Base-by-base conservation (phyloP, 78 protist genomes). In the Dictyostelium purpureum region DNA sequence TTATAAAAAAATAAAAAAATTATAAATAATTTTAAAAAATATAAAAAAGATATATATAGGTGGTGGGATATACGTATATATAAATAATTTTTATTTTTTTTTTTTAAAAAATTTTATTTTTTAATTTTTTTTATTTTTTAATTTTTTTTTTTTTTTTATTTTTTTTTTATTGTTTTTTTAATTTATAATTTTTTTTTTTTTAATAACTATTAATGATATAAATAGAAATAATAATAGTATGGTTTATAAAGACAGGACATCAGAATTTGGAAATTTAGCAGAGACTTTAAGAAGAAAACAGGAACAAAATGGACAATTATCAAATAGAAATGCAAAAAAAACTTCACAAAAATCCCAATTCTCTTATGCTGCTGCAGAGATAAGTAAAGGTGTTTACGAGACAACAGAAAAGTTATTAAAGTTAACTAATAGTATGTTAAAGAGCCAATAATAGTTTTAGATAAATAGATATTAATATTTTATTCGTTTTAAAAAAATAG, bases 371-470 rank as follows among this genome's bases (percentile, higher is more conserved):
- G 91, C 91, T 28, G 91, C 81, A 5, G 57, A 85, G 14, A 85
- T 85, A 21, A 73, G 91, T 73, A 70, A 31, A 85, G 91, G 91
- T 59, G 91, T 85, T 33, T 67, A 43, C 57, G 91, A 85, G 45
- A 85, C 91, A 0, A 73, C 91, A 21, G 91, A 85, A 21, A 85
- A 85, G 45, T 85, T 85, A 73, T 43, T 56, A 40, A 66, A 85
- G 61, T 57, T 85, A 59, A 85, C 91, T 57, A 85, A 85, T 57
- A 54, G 91, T 85, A 85, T 28, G 63, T 56, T 19, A 33, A 4
- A 10, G 33, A 21, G 19, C 0, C 1, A 21, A 42, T 42, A 43
- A 18, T 10, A 7, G 1, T n/a, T 61, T 19, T 10, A 56, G 0
- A 31, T 61, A 28, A 4, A n/a, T 59, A 59, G 14, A 61, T 61